These are phyloP conservation scores for Suillus ampliporus DNA, from an alignment of 768 basidiomycete species.

Conservation along the genomic window DNA sequence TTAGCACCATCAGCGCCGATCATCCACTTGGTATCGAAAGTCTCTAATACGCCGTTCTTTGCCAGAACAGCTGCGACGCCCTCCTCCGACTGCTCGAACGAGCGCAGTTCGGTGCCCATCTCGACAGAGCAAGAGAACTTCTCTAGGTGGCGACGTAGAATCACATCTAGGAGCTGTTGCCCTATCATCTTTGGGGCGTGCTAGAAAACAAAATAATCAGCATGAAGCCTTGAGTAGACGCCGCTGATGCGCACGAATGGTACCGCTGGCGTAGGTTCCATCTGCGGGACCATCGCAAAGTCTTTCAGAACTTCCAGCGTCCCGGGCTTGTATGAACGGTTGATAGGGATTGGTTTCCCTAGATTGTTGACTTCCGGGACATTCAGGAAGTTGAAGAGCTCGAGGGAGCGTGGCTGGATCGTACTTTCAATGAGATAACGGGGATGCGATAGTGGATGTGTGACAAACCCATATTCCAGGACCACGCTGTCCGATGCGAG, in stretches of 20 bases:
- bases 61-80: slow-evolving; percentile 28
- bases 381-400: slow-evolving; percentile 45
- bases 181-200: slow-evolving; percentile 8
- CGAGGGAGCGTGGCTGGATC: slow-evolving; percentile 48
- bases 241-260: slow-evolving; percentile 30
- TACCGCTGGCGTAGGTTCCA: slow-evolving; percentile 26
- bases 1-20: slow-evolving; percentile 24
- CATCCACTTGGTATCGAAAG: slow-evolving; percentile 14
- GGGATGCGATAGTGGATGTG: neutral
- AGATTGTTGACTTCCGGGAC: slow-evolving; percentile 40
- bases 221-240: neutral
- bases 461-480: slow-evolving; percentile 42
- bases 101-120: slow-evolving; percentile 39
- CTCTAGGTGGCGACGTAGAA: slow-evolving; percentile 3
- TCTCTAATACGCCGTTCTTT: slow-evolving; percentile 10
- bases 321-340: slow-evolving; percentile 38
- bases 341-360: slow-evolving; percentile 34
- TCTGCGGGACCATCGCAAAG: slow-evolving; percentile 18
- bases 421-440: neutral
- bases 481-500: slow-evolving; percentile 44
- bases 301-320: slow-evolving; percentile 8
- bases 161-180: slow-evolving; percentile 35
- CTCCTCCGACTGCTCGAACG: slow-evolving; percentile 40
- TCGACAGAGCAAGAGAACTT: slow-evolving; percentile 36
- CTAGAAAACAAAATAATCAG: slow-evolving; percentile 6